Evolutionary conservation across 352 stramenopile species (phyloP).

Genomic region (Globisporangium sylvaticum): DNA sequence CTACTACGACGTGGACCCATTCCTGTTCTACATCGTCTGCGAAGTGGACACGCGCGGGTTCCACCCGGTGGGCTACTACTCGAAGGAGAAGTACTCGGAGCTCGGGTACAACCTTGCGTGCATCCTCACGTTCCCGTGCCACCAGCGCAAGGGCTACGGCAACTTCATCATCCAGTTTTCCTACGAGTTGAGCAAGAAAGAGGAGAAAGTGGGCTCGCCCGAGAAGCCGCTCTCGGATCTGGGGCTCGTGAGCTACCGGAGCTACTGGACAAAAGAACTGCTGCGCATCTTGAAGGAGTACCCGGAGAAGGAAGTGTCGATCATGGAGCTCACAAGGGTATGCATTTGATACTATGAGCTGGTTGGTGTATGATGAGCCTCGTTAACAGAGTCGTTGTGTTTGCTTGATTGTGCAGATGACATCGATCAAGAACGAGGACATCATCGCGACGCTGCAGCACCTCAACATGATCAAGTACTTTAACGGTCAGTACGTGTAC

Average conservation of each 20-base stretch:
- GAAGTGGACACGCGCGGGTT: constrained; percentile 90
- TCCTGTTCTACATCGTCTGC: constrained; percentile 99
- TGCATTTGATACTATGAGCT: constrained; percentile 23
- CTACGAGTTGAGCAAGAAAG: constrained; percentile 98
- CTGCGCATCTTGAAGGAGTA: constrained; percentile 88
- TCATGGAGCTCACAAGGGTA: constrained; percentile 94
- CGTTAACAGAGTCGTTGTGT: too few relatives aligned
- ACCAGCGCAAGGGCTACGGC: constrained; percentile 98
- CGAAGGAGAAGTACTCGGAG: constrained; percentile 98
- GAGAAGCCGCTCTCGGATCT: constrained; percentile 99
- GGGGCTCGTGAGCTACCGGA: constrained; percentile 97
- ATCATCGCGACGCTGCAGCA: constrained; percentile 98
- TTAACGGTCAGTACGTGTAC: constrained; percentile 98
- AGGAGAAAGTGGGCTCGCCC: constrained; percentile 96
- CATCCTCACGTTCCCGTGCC: constrained; percentile 99
- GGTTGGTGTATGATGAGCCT: background rate
- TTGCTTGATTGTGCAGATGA: constrained; percentile 35
- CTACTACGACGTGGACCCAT: constrained; percentile 99
- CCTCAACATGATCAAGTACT: constrained; percentile 98
- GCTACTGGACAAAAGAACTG: constrained; percentile 98
- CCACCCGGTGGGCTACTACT: constrained; percentile 98
- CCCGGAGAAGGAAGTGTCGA: constrained; percentile 81
- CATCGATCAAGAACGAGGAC: constrained; percentile 96
- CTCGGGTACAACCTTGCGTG: constrained; percentile 99
- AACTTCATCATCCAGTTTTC: constrained; percentile 99